These are phyloP conservation scores for Nakaseomyces uthaithaninus DNA, from an alignment of 1,139 yeast species.

Conservation along the genomic window DNA sequence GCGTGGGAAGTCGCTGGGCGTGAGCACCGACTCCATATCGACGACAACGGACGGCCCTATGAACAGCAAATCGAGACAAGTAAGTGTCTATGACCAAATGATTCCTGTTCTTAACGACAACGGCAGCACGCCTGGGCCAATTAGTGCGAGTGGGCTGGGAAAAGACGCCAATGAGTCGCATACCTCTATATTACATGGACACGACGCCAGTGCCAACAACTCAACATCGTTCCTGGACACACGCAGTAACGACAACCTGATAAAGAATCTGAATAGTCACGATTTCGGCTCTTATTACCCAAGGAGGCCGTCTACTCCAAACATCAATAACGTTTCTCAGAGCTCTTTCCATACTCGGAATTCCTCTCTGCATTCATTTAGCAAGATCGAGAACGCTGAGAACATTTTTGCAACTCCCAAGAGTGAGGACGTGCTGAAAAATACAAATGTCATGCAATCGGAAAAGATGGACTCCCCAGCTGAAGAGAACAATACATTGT, in stretches of 20 bases:
- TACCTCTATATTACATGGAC: background rate
- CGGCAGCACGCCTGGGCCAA: conserved; percentile 8
- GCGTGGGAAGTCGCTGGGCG: conserved; percentile 2
- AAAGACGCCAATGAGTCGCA: conserved; percentile 6
- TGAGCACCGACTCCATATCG: background rate
- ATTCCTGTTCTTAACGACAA: conserved; percentile 25
- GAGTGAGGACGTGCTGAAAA: conserved; percentile 11
- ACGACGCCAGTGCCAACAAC: conserved; percentile 1
- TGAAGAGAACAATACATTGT: conserved; percentile 1
- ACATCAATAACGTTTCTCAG: conserved; percentile 19
- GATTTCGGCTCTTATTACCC: conserved; percentile 34
- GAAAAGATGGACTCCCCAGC: background rate
- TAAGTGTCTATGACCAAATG: conserved; percentile 27
- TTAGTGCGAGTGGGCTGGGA: conserved; percentile 8
- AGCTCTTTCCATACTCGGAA: conserved; percentile 24
- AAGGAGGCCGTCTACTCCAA: conserved; percentile 28
- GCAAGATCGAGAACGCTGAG: conserved; percentile 14
- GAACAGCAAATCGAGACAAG: conserved; percentile 13
- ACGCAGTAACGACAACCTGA: conserved; percentile 18
- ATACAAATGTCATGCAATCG: conserved; percentile 4
- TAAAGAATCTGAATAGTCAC: conserved; percentile 23
- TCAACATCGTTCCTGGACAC: background rate
- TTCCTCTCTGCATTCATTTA: conserved; percentile 17
- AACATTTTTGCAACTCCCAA: conserved; percentile 24
- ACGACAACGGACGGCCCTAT: conserved; percentile 9